Evolutionary conservation across 345 rosid genomes (phyloP).

Genomic region (Citrus unshiu): DNA sequence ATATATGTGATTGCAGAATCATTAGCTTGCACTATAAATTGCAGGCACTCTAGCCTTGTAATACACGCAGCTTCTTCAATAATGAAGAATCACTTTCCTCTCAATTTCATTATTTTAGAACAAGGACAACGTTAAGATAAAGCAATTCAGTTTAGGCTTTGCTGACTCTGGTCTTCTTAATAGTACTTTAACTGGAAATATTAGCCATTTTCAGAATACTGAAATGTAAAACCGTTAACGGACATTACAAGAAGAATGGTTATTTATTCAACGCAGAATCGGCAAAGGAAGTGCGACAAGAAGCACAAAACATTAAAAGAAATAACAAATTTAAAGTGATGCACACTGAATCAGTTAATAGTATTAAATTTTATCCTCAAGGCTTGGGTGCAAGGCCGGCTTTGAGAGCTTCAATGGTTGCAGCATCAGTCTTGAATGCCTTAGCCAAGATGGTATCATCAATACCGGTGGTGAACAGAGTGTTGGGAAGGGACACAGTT

Average conservation of each 20-base stretch:
- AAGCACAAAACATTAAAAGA: background rate
- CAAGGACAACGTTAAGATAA: background rate
- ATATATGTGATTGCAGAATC: too few species aligned
- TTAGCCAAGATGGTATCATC: constrained; percentile 32
- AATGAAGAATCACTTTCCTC: too few species aligned
- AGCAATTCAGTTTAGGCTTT: background rate
- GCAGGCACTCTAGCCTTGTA: too few species aligned
- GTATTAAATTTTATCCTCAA: background rate
- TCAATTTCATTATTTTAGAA: too few species aligned
- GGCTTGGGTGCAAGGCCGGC: constrained; percentile 22
- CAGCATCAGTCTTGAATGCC: constrained; percentile 32
- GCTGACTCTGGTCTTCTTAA: background rate
- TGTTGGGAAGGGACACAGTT: constrained; percentile 17
- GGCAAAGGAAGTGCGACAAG: background rate
- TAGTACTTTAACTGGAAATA: background rate
- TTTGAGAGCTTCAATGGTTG: constrained; percentile 26
- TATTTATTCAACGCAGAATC: background rate
- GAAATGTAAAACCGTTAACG: background rate
- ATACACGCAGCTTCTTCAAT: too few species aligned
- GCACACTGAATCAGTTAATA: background rate
- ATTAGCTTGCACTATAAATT: too few species aligned
- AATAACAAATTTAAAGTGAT: background rate
- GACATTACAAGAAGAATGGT: background rate
- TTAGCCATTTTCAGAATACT: background rate
- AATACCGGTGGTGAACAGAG: constrained; percentile 29